Conservation (phyloP, 2,329 filamentous ascomycete species). For the Colletotrichum trifolii region DNA sequence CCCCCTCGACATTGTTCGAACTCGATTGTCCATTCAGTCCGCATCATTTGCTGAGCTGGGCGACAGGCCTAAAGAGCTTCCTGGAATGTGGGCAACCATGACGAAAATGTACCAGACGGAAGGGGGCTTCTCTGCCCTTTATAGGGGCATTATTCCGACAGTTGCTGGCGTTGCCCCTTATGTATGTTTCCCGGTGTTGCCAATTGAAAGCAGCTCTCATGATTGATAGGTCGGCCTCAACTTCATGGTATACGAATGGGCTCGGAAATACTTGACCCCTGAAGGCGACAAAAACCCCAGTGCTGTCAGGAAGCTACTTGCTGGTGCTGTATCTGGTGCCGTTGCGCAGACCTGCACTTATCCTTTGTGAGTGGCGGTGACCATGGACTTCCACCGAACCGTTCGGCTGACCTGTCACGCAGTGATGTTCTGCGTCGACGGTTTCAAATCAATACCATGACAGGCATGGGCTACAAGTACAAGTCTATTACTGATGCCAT, state of each 20-base stretch:
- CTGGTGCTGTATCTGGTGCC: constrained; percentile 93
- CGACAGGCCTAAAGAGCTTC: constrained; percentile 73
- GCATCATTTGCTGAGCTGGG: constrained; percentile 90
- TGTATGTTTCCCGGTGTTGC: constrained; percentile 57
- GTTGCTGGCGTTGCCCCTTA: constrained; percentile 96
- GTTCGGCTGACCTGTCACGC: constrained; percentile 38
- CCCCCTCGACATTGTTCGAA: constrained; percentile 96
- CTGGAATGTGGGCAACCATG: constrained; percentile 93
- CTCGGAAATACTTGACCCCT: constrained; percentile 84
- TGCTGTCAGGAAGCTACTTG: constrained; percentile 82
- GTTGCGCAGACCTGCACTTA: constrained; percentile 98
- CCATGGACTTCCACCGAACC: too few species aligned
- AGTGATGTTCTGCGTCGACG: constrained; percentile 92
- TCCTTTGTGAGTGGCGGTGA: constrained; percentile 78
- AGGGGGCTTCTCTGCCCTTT: constrained; percentile 86
- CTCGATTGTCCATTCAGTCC: constrained; percentile 94
- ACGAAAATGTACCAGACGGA: constrained; percentile 88
- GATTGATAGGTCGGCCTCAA: constrained; percentile 83
- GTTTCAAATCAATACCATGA: constrained; percentile 99
- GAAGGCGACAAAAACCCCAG: constrained; percentile 88
- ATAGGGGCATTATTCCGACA: constrained; percentile 92
- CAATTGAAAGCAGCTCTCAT: constrained; percentile 27
- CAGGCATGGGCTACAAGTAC: constrained; percentile 96
- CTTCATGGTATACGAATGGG: constrained; percentile 97
- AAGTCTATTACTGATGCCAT: constrained; percentile 87